Base-by-base conservation (phyloP, 192 early-diverging fungal species). In the Entomortierella chlamydospora region DNA sequence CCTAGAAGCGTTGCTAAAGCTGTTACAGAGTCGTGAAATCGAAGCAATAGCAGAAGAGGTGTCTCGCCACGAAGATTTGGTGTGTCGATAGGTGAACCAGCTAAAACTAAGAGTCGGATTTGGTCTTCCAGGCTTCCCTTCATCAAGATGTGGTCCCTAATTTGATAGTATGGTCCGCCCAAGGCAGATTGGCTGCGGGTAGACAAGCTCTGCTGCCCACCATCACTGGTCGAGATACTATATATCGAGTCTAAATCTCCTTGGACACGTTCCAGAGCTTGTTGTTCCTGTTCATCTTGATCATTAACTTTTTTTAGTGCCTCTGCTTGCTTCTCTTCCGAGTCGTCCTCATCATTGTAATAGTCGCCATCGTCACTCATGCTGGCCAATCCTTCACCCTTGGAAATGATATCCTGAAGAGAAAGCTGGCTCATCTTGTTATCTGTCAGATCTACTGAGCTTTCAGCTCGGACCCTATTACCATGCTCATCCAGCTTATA, bases 81-180 rank as follows among this genome's bases (percentile, higher is more conserved):
- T 7, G 57, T 56, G 29, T 79, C 68, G 0, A 79, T 56, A 12
- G 76, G 76, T 10, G 62, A 64, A 6, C 76, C 76, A 30, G 63
- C 56, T 28, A 70, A 29, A 12, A 66, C 55, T 51, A 79, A 54
- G 4, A 79, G 42, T 49, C 76, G 68, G 28, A 79, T 79, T 49
- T 79, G 76, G 23, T 79, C 76, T 33, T 79, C 76, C 9, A 79
- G 47, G 3, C 76, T 68, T 13, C 76, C 76, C 47, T 70, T 79
- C 54, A 70, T 57, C 68, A 79, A 51, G 11, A 66, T 56, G 5
- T 65, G 63, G 31, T 78, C 45, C 56, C 64, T 68, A 42, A 76
- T 76, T 28, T 63, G 57, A 30, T 76, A 76, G 30, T 69, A 70
- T 0, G 55, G 42, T 1, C 71, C 71, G 47, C 63, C 71, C 7